These are phyloP conservation scores for Nadsonia starkeyi-henricii DNA, from an alignment of 1,139 yeast species.

Conservation along the genomic window DNA sequence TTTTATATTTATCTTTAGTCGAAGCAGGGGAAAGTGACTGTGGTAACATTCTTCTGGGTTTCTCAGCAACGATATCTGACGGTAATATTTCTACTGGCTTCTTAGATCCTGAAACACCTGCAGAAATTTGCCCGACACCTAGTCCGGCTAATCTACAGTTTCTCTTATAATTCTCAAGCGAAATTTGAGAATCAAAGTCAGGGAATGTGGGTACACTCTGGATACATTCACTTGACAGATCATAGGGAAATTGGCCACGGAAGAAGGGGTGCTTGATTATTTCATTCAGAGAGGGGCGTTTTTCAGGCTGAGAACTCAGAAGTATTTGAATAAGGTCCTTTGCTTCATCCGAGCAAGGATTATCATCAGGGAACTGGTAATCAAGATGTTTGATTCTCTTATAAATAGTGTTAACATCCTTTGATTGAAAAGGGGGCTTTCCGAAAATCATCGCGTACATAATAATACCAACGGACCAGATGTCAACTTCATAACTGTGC, in stretches of 20 bases:
- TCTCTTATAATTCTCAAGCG: slow-evolving; percentile 30
- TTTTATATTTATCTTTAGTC: slow-evolving; percentile 76
- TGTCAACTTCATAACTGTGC: slow-evolving; percentile 86
- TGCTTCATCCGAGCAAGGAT: slow-evolving; percentile 48
- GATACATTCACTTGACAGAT: not conserved
- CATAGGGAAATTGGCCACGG: slow-evolving; percentile 66
- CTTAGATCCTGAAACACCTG: not conserved
- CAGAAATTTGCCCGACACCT: not conserved
- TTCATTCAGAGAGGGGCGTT: slow-evolving; percentile 70
- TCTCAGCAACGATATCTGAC: slow-evolving; percentile 57
- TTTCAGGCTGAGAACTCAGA: slow-evolving; percentile 62
- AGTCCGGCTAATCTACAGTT: slow-evolving; percentile 36
- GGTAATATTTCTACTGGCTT: slow-evolving; percentile 2
- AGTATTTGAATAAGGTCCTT: slow-evolving; percentile 55
- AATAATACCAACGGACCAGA: slow-evolving; percentile 97
- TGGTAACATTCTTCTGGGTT: slow-evolving; percentile 61
- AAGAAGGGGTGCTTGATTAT: slow-evolving; percentile 62
- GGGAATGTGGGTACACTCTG: slow-evolving; percentile 17
- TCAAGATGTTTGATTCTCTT: slow-evolving; percentile 78
- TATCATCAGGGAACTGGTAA: slow-evolving; percentile 62
- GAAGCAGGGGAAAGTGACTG: slow-evolving; percentile 87
- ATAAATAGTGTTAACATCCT: slow-evolving; percentile 85
- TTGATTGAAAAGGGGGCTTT: slow-evolving; percentile 94
- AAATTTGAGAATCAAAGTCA: slow-evolving; percentile 25
- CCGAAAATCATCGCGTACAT: slow-evolving; percentile 82